Evolutionary conservation across 495 filamentous ascomycete species (phyloP), one percentile per base, ranked within the genome.

Genomic region (Xylaria nigripes): DNA sequence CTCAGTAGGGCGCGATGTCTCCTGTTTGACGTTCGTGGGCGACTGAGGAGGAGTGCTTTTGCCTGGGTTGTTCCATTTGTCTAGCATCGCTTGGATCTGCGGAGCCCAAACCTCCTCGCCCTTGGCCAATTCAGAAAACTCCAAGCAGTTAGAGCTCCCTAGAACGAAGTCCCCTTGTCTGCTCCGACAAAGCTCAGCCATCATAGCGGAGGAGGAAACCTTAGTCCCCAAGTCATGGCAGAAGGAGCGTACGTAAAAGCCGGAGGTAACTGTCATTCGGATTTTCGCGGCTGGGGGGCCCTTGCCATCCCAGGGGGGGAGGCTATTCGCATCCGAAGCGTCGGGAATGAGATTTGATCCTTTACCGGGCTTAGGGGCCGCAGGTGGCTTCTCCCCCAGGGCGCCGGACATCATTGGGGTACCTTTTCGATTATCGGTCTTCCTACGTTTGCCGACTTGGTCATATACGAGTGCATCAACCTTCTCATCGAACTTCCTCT

Each of bases 191-290:
- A 99, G 80, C 54, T 85, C 81, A 46, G 89, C 85, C 93, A 99
- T 97, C 61, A 92, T 73, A 23, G 79, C 93, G 29, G 86, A 81
- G 30, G 87, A 94, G 22, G 84, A 83, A 10, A 95, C 71, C 41
- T 90, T 87, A 59, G 83, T 78, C 16, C 93, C 93, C 25, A 99
- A 76, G 61, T 99, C 94, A 61, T 97, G 90, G 50, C 88, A 87
- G 41, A 99, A 77, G 30, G 86, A 91, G 50, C 93, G 87, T 38
- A 99, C 93, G 70, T 99, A 99, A 76, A 97, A 99, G 40, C 93
- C 93, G 3, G 90, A 95, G 4, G 90, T 85, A 38, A 96, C 93
- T 1, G 86, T 95, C 87, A 99, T 89, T 51, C 83, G 81, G 46
- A 99, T 79, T 65, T 79, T 86, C 38, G 82, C 84, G 7, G 90